Evolutionary conservation across 2,329 filamentous ascomycete genomes (phyloP).

Genomic region (Tolypocladium ophioglossoides): DNA sequence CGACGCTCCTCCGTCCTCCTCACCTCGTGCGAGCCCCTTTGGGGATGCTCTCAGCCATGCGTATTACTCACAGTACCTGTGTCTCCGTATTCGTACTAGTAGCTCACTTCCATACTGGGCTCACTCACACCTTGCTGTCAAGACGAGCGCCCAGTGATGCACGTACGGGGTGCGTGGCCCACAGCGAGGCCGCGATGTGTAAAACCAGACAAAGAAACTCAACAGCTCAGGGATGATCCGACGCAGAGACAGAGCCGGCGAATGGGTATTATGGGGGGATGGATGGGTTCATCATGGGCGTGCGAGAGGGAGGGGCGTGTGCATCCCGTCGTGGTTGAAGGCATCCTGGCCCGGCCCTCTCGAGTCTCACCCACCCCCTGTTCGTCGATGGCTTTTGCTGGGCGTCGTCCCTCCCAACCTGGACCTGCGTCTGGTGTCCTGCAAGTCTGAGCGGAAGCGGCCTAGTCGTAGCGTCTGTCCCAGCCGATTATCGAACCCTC

Average conservation of each 20-base stretch:
- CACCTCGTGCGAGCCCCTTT: background rate
- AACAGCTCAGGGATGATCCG: too few species aligned
- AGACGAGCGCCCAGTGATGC: background rate
- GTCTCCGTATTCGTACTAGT: too few species aligned
- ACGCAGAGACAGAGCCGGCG: background rate
- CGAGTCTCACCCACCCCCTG: background rate
- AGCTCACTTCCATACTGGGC: too few species aligned
- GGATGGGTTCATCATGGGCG: background rate
- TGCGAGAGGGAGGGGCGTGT: background rate
- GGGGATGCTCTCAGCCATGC: background rate
- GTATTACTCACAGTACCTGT: too few species aligned
- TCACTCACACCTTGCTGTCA: too few species aligned
- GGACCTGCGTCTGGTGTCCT: constrained; percentile 1
- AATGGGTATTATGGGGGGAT: too few species aligned
- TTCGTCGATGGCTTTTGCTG: background rate
- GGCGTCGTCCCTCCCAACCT: background rate
- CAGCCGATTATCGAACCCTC: background rate
- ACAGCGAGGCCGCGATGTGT: background rate
- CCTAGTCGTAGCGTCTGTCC: background rate
- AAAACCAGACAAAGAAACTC: background rate
- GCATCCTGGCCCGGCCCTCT: background rate
- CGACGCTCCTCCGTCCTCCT: background rate
- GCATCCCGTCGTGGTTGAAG: background rate
- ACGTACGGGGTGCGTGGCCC: background rate
- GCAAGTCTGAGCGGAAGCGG: background rate